Evolutionary conservation across 306 rosid genomes (phyloP).

Genomic region (Pueraria montana): DNA sequence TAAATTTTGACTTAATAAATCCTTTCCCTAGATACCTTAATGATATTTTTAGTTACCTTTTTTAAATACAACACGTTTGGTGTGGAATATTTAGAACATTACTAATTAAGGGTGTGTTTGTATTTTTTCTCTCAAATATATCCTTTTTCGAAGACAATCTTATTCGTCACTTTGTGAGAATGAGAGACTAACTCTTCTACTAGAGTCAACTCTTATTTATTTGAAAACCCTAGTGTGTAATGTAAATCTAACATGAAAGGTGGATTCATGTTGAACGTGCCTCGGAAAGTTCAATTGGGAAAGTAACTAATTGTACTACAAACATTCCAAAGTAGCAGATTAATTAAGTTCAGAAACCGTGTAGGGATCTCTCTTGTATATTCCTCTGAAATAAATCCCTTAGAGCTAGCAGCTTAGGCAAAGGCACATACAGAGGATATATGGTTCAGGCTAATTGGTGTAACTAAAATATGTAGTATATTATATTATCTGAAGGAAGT

Average conservation of each 20-base stretch:
- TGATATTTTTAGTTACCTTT: constrained; percentile 25
- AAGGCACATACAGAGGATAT: constrained; percentile 10
- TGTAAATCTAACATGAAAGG: too few relatives aligned
- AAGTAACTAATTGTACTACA: constrained; percentile 13
- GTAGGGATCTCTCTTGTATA: background rate
- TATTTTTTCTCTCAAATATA: background rate
- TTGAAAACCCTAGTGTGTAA: too few relatives aligned
- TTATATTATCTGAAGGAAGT: too few relatives aligned
- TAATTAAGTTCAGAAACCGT: constrained; percentile 15
- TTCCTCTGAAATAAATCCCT: background rate
- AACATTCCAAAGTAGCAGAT: background rate
- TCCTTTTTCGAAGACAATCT: background rate
- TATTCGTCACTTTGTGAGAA: too few relatives aligned
- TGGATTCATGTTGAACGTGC: too few relatives aligned
- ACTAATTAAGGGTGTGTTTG: background rate
- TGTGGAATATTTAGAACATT: constrained; percentile 7
- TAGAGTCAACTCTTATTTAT: too few relatives aligned
- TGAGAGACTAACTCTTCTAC: too few relatives aligned
- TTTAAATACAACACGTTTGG: background rate
- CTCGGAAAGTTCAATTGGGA: background rate
- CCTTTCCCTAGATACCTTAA: constrained; percentile 24
- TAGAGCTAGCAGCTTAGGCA: background rate
- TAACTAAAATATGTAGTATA: too few relatives aligned
- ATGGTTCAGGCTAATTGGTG: background rate
- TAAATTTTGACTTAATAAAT: constrained; percentile 40